Conservation (phyloP, 768 basidiomycete genomes). For the Coprinellus micaceus region DNA sequence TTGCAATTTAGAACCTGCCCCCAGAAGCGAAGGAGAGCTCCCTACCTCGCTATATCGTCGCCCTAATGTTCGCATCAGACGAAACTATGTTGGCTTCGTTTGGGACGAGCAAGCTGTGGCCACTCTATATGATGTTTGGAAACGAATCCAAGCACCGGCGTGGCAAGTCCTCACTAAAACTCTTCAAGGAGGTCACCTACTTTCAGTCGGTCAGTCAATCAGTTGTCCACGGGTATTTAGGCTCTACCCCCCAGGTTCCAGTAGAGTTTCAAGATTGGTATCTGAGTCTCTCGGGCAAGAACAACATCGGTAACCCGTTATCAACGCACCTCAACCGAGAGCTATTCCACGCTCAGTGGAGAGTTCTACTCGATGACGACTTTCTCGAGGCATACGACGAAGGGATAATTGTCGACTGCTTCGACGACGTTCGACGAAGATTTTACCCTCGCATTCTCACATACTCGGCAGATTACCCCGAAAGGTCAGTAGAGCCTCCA, state of each 20-base stretch:
- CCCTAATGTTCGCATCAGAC: background rate
- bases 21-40: constrained; percentile 2
- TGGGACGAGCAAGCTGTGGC: constrained; percentile 7
- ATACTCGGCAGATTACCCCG: constrained; percentile 11
- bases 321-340: constrained; percentile 14
- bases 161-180: background rate
- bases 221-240: background rate
- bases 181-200: background rate
- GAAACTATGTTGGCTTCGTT: background rate
- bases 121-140: background rate
- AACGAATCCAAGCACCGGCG: background rate
- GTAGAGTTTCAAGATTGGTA: constrained; percentile 17
- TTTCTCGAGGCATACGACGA: constrained; percentile 2
- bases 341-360: constrained; percentile 28
- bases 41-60: constrained; percentile 18
- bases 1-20: background rate
- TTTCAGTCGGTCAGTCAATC: background rate
- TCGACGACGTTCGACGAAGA: background rate
- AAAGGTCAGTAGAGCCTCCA: constrained; percentile 7
- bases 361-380: constrained; percentile 9
- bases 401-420: constrained; percentile 5
- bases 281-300: background rate
- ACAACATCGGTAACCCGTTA: background rate
- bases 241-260: constrained; percentile 5
- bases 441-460: constrained; percentile 9